These are phyloP conservation scores for Venturia asperata DNA, from an alignment of 2,329 filamentous ascomycete genomes.

Conservation along the genomic window DNA sequence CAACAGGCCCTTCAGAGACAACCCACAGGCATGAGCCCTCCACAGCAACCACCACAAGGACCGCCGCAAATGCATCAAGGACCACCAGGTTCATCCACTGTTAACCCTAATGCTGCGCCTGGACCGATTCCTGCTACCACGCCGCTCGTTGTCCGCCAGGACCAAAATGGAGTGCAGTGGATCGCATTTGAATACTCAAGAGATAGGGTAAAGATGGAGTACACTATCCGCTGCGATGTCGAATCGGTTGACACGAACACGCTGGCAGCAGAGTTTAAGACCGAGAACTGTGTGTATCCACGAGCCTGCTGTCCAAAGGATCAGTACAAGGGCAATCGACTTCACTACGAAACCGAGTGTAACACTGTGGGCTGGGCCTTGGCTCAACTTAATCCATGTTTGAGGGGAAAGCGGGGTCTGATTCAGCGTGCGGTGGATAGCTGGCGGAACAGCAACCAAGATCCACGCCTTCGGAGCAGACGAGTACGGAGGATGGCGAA, in stretches of 20 bases:
- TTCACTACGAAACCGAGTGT: conserved; percentile 97
- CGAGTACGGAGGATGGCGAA: conserved; percentile 93
- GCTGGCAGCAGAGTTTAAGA: conserved; percentile 83
- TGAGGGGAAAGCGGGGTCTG: conserved; percentile 87
- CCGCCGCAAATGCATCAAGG: conserved; percentile 37
- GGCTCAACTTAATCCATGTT: conserved; percentile 81
- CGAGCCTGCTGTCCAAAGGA: conserved; percentile 92
- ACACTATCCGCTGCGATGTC: conserved; percentile 95
- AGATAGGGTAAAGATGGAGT: conserved; percentile 98
- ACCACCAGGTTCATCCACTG: conserved; percentile 40
- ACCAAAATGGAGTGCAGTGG: conserved; percentile 96
- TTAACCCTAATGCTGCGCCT: conserved; percentile 85
- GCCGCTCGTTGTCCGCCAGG: conserved; percentile 85
- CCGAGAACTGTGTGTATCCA: conserved; percentile 96
- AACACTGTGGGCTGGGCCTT: conserved; percentile 99
- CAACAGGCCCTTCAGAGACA: conserved; percentile 51
- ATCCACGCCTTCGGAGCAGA: conserved; percentile 81
- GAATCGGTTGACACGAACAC: conserved; percentile 91
- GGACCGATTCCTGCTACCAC: conserved; percentile 96
- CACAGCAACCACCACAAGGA: conserved; percentile 34
- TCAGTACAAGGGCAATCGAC: conserved; percentile 88
- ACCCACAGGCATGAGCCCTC: conserved; percentile 40
- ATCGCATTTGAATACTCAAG: conserved; percentile 97
- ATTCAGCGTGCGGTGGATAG: conserved; percentile 97
- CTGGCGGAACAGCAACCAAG: conserved; percentile 98